Base-by-base conservation (phyloP, 495 filamentous ascomycete species). In the Recurvomyces mirabilis region DNA sequence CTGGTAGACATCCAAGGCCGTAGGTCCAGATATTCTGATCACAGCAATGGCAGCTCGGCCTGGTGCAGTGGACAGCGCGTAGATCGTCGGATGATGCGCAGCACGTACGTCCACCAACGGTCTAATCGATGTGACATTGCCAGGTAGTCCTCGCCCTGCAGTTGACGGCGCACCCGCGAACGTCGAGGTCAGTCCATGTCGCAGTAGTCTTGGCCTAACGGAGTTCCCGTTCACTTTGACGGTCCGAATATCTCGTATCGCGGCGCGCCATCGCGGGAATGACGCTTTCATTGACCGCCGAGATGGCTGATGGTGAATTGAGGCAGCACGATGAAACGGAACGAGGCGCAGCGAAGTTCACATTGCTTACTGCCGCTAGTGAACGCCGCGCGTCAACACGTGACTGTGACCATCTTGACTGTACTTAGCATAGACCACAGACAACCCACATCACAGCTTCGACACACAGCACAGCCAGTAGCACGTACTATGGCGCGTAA, bases 31-130 rank as follows among this genome's bases (percentile, higher is more conserved):
- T 18, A 93, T 69, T 24, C 91, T 75, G 30, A 98, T 79, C 7
- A 96, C 78, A 1, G 93, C 93, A 59, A 98, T 94, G 22, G 87
- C 91, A 23, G 87, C 85, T 62, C 73, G 77, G 5, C 93, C 89
- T 12, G 83, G 65, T 1, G 84, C 84, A 9, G 91, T 93, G 0
- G 91, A 94, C 3, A 96, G 68, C 0, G 93, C 91, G 57, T 89
- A 96, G 13, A 99, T 93, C 3, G 91, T 96, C 1, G 62, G 26
- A n/a, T 63, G 51, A 36, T 37, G 25, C 13, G 4, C 1, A 13
- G 38, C 23, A 41, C 28, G 26, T 5, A 30, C 19, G 14, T 23
- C 13, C 19, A 5, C 20, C 15, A 29, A 12, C 11, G 6, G 21
- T 42, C n/a, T n/a, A n/a, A 9, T 15, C 39, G 13, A 25, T 31